Percentiles rank a stretch among this genome's conserved stretches.
Evolutionary conservation across 768 basidiomycete genomes (phyloP).

Genomic region (Stropharia rugosoannulata): DNA sequence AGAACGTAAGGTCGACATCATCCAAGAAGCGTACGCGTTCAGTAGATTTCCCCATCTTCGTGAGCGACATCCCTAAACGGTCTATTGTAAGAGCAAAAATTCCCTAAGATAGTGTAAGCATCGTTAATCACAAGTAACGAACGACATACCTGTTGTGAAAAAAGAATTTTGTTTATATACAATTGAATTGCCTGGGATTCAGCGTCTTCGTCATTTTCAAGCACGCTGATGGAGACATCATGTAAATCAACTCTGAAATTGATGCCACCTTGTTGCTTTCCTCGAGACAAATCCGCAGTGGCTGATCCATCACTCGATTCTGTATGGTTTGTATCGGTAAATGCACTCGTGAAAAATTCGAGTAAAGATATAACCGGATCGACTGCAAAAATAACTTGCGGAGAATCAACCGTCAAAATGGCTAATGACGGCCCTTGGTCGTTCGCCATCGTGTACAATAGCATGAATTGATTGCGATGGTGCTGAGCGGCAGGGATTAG

Average conservation of each 20-base stretch:
- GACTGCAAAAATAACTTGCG: slow-evolving; percentile 87
- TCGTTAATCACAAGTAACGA: background rate
- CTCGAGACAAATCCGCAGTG: background rate
- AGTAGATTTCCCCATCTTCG: slow-evolving; percentile 77
- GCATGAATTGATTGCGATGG: slow-evolving; percentile 89
- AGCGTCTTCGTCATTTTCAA: slow-evolving; percentile 79
- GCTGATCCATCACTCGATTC: background rate
- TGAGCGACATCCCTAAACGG: slow-evolving; percentile 90
- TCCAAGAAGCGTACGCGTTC: slow-evolving; percentile 93
- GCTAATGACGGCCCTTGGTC: slow-evolving; percentile 59
- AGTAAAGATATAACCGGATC: slow-evolving; percentile 90
- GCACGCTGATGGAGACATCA: slow-evolving; percentile 82
- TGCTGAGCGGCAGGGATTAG: slow-evolving; percentile 93
- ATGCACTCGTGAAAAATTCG: slow-evolving; percentile 74
- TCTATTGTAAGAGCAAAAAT: slow-evolving; percentile 78
- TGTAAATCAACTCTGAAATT: slow-evolving; percentile 87
- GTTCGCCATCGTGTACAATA: slow-evolving; percentile 81
- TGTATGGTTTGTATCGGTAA: slow-evolving; percentile 16
- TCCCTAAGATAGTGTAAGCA: slow-evolving; percentile 45
- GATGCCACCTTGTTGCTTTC: slow-evolving; percentile 21
- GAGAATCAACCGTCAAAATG: slow-evolving; percentile 88
- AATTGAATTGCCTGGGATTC: slow-evolving; percentile 87
- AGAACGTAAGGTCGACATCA: slow-evolving; percentile 84
- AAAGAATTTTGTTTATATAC: slow-evolving; percentile 76
- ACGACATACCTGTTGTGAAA: slow-evolving; percentile 81